Evolutionary conservation across 2,329 filamentous ascomycete species (phyloP), one percentile per base, ranked within the genome.

Genomic region (Didymella lethalis): DNA sequence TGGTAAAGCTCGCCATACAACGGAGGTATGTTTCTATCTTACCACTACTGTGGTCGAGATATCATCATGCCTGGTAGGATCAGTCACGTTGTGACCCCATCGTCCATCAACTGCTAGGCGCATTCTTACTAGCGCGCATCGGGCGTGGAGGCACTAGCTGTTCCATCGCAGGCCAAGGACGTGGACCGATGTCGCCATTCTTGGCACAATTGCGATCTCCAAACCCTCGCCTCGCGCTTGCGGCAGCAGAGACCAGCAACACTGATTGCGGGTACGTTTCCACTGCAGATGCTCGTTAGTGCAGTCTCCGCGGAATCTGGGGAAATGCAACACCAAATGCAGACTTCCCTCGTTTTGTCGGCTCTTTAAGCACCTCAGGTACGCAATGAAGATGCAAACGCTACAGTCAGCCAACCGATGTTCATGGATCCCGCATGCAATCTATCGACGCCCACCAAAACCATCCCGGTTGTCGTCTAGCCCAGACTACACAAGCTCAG

Each of bases 401-500:
- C 48, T 45, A 45, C 32, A 48, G 18, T 54, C 43, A 50, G 47
- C 64, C 59, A 62, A 63, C 56, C 49, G 62, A 32, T 46, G n/a
- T 47, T 41, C 59, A 34, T 38, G 38, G 51, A 46, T 55, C 40
- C 40, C 51, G 36, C 57, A 56, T 61, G 61, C 54, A 54, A 60
- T 59, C 34, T 48, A 61, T 57, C 56, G 55, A 63, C 58, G 63
- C 65, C 64, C 58, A 56, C 45, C 48, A 62, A 59, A 64, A 63
- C 62, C 60, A 54, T 48, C 45, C 57, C 54, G 57, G 50, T 58
- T 50, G 48, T 62, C 47, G 40, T 57, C 46, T 44, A 67, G 71
- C 71, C 73, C 67, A 73, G 71, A 63, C 59, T 63, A 60, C 43
- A 66, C 66, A 72, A 72, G 65, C 64, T 70, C 70, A 69, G 62